Base-by-base conservation (phyloP, 2,329 filamentous ascomycete species). In the Neofusicoccum ribis region DNA sequence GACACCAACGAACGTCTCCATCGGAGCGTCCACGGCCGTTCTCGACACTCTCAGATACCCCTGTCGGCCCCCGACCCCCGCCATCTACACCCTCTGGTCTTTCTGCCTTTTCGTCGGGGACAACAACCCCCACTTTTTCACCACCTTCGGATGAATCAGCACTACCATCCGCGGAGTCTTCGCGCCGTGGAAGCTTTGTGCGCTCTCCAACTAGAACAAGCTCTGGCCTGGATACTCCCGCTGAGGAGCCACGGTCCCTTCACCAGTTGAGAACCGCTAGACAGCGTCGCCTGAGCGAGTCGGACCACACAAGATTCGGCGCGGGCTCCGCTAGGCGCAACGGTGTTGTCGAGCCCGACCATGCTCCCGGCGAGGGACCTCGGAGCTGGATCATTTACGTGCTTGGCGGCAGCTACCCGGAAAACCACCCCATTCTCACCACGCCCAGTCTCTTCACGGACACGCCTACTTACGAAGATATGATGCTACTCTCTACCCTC, bases 311-410 rank as follows among this genome's bases (percentile, higher is more conserved):
- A 76, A 83, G 74, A 75, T 88, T 88, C 66, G 86, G 87, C 3
- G 85, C 87, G 37, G 87, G 87, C 54, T 84, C 87, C 27, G 83
- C 86, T 11, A 81, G 88, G 39, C 82, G 87, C 49, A 88, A 89
- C 72, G 87, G 88, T 20, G 84, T 89, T 17, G 87, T 89, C 9
- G 82, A 83, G 69, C 82, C 81, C 1, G 81, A 83, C 68, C 77
- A 82, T 67, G 85, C 86, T 67, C 85, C 87, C 23, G 83, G 86
- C 65, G 79, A 81, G 59, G 80, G 82, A 51, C 86, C 86, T 63
- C 80, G 88, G 69, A 90, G 87, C 75, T 91, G 88, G 88, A 84
- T 91, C 70, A 90, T 91, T 62, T 91, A 91, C 72, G 88, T 91
- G 8, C 84, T 91, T 60, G 88, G 88, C 50, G 88, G 88, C 47